Base-by-base conservation (phyloP, 2,329 filamentous ascomycete species). In the Curvularia hawaiiensis region DNA sequence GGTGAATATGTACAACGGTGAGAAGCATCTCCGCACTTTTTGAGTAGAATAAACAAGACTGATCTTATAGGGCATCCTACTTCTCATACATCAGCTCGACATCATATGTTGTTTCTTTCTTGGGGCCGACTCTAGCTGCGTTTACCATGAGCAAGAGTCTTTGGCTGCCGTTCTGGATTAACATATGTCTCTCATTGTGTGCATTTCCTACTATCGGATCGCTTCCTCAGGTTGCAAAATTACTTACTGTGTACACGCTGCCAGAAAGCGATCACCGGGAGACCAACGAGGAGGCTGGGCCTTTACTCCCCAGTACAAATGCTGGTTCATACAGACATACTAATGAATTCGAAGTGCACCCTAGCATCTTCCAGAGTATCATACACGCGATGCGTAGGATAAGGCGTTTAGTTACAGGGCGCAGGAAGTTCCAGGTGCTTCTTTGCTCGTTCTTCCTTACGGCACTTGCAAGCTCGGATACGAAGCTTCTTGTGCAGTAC, bases 141-240 rank as follows among this genome's bases (percentile, higher is more conserved):
- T 59, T 69, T 40, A 70, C 70, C 2, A 76, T 77, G 73, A 73
- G 68, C 46, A 62, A 56, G 39, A 73, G 66, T 52, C 53, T 77
- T 0, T 77, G 74, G 75, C 56, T 74, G 1, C 75, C 75, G 1
- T 77, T 77, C 48, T 74, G 66, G 62, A 59, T 76, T 44, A 73
- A 71, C 41, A 67, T 76, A 20, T 52, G 30, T 3, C 60, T 76
- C 0, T 57, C 76, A 3, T 24, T 65, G 4, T 63, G 65, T 28
- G 74, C 70, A 0, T 56, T 75, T 22, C 69, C 69, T 9, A 67
- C 60, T 0, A 64, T 74, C n/a, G 44, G 46, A 7, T 48, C 66
- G n/a, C 59, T 72, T 6, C 67, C 70, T 4, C 49, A 55, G 11
- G 50, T 58, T 28, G 50, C 43, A 12, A 50, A 12, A n/a, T 2